A percentile compares a stretch with the other conserved stretches of the same genome.
Conservation (phyloP, 2,329 filamentous ascomycete species). For the Fusarium irregulare region DNA sequence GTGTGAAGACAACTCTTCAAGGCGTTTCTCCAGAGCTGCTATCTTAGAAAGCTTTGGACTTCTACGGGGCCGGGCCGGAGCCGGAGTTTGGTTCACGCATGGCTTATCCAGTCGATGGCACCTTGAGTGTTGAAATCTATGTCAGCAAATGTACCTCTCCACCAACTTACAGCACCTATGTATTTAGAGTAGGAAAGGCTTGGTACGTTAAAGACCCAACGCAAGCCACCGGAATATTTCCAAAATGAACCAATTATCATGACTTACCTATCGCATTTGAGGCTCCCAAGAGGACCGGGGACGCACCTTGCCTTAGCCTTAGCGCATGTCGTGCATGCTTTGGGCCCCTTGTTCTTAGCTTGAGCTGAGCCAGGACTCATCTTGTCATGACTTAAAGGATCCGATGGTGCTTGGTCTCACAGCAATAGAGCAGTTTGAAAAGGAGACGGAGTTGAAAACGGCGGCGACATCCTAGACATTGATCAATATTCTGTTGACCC, state of each 20-base stretch:
- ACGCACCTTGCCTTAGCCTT: conserved; percentile 65
- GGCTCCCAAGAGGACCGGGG: conserved; percentile 53
- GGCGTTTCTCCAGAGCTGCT: conserved; percentile 62
- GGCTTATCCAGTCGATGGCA: conserved; percentile 61
- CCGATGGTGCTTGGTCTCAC: conserved; percentile 12
- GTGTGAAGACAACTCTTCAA: conserved; percentile 61
- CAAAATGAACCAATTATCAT: conserved; percentile 20
- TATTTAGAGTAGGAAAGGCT: neutral
- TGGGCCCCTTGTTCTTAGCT: conserved; percentile 56
- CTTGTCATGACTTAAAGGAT: conserved; percentile 31
- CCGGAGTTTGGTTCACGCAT: conserved; percentile 60
- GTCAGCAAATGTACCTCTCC: conserved; percentile 25
- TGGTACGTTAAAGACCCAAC: neutral
- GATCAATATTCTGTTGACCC: conserved; percentile 19
- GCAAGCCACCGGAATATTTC: neutral
- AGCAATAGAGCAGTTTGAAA: conserved; percentile 32
- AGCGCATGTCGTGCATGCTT: conserved; percentile 63
- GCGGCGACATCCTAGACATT: conserved; percentile 28
- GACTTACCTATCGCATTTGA: conserved; percentile 61
- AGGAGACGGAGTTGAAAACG: conserved; percentile 39
- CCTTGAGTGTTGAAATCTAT: conserved; percentile 45
- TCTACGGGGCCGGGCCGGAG: conserved; percentile 60
- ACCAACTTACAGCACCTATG: conserved; percentile 8
- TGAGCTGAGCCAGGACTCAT: conserved; percentile 40
- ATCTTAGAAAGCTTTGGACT: conserved; percentile 61